Evolutionary conservation across 768 basidiomycete species (phyloP).

Genomic region (Trametes maxima): DNA sequence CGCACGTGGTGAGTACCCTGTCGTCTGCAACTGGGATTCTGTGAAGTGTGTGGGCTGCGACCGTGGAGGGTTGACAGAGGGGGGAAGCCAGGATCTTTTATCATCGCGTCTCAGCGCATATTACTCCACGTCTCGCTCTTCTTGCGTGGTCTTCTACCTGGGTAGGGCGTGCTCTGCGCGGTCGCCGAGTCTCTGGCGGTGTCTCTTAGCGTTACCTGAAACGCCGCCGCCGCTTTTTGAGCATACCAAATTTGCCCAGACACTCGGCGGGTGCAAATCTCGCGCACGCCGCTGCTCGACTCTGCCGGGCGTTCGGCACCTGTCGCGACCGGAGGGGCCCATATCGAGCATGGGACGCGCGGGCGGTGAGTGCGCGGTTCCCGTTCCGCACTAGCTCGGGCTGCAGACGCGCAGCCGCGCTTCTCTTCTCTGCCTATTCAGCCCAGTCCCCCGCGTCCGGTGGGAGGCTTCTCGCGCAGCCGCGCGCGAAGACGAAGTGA

Average conservation of each 20-base stretch:
- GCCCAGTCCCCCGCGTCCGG: conserved; percentile 14
- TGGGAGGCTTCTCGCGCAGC: conserved; percentile 9
- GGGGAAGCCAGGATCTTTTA: neutral
- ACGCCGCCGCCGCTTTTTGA: neutral
- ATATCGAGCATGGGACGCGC: conserved; percentile 19
- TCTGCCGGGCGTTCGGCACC: conserved; percentile 11
- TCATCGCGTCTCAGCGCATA: neutral
- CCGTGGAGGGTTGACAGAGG: neutral
- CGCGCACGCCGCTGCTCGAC: neutral
- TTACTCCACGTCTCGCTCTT: neutral
- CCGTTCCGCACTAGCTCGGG: conserved; percentile 18
- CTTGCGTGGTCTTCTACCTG: neutral
- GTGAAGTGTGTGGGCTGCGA: neutral
- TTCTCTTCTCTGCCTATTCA: conserved; percentile 17
- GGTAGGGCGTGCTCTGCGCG: neutral
- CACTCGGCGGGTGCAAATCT: neutral
- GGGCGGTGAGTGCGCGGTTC: conserved; percentile 9
- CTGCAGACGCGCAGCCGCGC: conserved; percentile 14
- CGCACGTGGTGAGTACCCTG: conserved; percentile 3
- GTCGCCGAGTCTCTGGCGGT: neutral
- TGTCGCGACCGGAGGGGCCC: conserved; percentile 14
- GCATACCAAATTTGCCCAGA: neutral
- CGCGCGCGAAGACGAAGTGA: neutral
- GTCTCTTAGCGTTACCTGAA: neutral
- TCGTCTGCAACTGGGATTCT: neutral